phyloP scores from a whole-genome alignment of 306 rosid species.

The Trichosanthes truncata region DNA sequence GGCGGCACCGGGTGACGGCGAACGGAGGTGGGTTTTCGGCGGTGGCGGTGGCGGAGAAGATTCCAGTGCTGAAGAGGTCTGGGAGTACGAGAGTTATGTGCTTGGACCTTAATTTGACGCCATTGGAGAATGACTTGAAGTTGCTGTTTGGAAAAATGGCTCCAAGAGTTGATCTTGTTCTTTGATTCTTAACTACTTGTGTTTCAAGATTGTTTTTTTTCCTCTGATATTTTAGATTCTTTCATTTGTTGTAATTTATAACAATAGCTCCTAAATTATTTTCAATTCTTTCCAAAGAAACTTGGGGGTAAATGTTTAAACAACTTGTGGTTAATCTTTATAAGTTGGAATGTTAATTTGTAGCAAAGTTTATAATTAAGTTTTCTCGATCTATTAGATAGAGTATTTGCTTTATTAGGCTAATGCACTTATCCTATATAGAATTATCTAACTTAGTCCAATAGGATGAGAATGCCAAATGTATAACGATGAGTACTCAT shows the following conservation, averaged over 20 bases:
- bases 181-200: slow-evolving; percentile 9
- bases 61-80: slow-evolving; percentile 48
- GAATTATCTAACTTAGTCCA: background rate
- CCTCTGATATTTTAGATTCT: background rate
- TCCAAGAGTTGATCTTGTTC: slow-evolving; percentile 28
- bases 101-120: slow-evolving; percentile 74
- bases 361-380: no score
- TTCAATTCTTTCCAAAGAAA: background rate
- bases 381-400: no score
- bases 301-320: background rate
- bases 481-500: background rate
- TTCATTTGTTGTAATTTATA: background rate
- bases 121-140: slow-evolving; percentile 69
- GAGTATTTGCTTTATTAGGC: no score
- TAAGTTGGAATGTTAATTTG: no score
- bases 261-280: background rate
- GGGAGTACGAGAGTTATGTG: slow-evolving; percentile 34
- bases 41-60: slow-evolving; percentile 14
- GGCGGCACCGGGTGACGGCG: slow-evolving; percentile 40
- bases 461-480: background rate
- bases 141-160: slow-evolving; percentile 49
- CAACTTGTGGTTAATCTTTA: no score
- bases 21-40: slow-evolving; percentile 18
- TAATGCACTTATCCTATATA: no score
- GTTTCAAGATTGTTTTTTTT: background rate